phyloP scores from a whole-genome alignment of 345 rosid genomes.

The Linum lewisii region DNA sequence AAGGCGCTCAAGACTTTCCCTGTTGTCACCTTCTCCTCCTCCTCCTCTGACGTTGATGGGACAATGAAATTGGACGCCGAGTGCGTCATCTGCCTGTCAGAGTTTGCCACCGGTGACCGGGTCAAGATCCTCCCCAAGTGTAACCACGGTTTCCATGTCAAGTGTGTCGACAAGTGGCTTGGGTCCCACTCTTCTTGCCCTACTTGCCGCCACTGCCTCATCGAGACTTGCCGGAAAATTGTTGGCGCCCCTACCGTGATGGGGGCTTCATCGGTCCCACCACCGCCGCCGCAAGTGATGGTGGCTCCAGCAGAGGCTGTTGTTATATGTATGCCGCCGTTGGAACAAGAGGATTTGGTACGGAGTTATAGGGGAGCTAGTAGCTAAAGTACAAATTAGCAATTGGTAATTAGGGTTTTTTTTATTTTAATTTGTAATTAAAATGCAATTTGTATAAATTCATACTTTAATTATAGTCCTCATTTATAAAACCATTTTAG shows the following conservation, averaged over 20 bases:
- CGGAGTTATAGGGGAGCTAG: background rate
- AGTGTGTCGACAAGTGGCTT: constrained; percentile 25
- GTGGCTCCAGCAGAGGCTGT: background rate
- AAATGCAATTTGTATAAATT: no score
- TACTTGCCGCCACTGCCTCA: constrained; percentile 15
- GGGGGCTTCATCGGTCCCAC: no score
- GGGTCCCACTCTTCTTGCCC: constrained; percentile 28
- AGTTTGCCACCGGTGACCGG: constrained; percentile 19
- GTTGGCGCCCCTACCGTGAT: background rate
- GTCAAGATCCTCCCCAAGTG: constrained; percentile 23
- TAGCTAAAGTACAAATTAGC: background rate
- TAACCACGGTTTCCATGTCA: constrained; percentile 23
- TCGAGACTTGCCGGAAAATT: background rate
- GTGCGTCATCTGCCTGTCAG: constrained; percentile 21
- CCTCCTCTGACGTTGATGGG: no score
- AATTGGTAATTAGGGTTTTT: no score
- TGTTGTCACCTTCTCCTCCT: background rate
- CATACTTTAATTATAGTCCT: no score
- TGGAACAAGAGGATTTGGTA: background rate
- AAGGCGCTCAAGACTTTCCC: constrained; percentile 1
- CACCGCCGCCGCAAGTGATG: background rate
- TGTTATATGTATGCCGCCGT: background rate
- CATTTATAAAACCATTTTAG: no score
- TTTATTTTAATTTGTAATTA: no score
- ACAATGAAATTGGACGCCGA: constrained; percentile 11